Evolutionary conservation across 2,329 filamentous ascomycete species (phyloP).

Genomic region (Delphinella strobiligena): DNA sequence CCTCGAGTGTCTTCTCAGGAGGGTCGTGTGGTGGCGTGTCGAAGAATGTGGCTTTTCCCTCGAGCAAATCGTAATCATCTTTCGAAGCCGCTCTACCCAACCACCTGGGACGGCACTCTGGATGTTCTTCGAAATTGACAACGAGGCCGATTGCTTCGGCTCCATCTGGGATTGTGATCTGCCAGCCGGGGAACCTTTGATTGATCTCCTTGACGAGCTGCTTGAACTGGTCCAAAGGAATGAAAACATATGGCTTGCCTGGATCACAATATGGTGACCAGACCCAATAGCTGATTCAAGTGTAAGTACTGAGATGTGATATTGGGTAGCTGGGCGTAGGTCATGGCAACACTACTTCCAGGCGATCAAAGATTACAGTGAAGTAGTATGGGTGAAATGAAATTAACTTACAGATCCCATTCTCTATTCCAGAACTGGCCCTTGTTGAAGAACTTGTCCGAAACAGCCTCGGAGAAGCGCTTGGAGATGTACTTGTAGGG

Average conservation of each 20-base stretch:
- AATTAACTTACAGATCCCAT: conserved; percentile 63
- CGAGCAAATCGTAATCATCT: conserved; percentile 29
- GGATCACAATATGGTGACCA: conserved; percentile 12
- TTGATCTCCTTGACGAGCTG: conserved; percentile 56
- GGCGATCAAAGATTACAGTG: background rate
- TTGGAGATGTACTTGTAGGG: conserved; percentile 47
- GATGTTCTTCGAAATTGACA: conserved; percentile 47
- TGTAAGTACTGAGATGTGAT: too few species aligned
- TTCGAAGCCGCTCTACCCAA: conserved; percentile 45
- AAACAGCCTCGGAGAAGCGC: conserved; percentile 31
- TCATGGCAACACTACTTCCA: background rate
- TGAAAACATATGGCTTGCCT: conserved; percentile 49
- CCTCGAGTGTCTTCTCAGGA: conserved; percentile 24
- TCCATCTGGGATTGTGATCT: conserved; percentile 46
- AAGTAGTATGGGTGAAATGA: background rate
- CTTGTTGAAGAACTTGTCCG: conserved; percentile 41
- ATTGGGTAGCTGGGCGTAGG: background rate
- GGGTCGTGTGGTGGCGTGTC: conserved; percentile 4
- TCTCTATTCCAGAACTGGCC: conserved; percentile 45
- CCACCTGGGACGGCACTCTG: conserved; percentile 54
- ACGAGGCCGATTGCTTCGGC: conserved; percentile 44
- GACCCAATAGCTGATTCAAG: conserved; percentile 20
- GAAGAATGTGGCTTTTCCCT: conserved; percentile 10
- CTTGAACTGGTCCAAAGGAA: conserved; percentile 55
- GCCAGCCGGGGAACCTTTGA: conserved; percentile 34